Conservation (phyloP, 805 yeast species). For the Candida andamanensis region DNA sequence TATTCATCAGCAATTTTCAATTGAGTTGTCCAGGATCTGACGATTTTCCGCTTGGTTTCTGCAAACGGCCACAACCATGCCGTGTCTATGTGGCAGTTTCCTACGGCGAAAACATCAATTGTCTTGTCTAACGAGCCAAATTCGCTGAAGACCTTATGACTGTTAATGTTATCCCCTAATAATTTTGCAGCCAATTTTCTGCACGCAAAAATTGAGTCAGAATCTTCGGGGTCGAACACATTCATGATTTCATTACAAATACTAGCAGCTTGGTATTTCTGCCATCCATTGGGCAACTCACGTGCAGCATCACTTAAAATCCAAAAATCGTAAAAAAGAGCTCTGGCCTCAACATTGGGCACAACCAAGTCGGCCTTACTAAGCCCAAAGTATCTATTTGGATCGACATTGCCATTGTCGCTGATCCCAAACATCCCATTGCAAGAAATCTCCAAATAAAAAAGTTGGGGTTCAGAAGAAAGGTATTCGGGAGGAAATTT, state of each 20-base stretch:
- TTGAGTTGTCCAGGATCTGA: slow-evolving; percentile 94
- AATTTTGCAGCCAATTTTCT: slow-evolving; percentile 58
- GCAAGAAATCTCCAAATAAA: slow-evolving; percentile 86
- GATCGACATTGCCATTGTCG: slow-evolving; percentile 58
- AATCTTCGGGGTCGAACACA: slow-evolving; percentile 69
- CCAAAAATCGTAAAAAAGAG: slow-evolving; percentile 77
- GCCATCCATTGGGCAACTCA: slow-evolving; percentile 68
- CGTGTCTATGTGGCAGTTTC: slow-evolving; percentile 95
- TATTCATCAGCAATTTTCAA: slow-evolving; percentile 75
- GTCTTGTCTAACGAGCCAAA: slow-evolving; percentile 23
- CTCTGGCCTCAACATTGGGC: slow-evolving; percentile 78
- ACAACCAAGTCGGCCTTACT: slow-evolving; percentile 70
- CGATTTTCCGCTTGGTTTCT: slow-evolving; percentile 87
- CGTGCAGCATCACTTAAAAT: slow-evolving; percentile 88
- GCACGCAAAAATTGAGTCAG: slow-evolving; percentile 52
- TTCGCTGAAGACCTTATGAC: slow-evolving; percentile 52
- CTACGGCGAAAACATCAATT: slow-evolving; percentile 74
- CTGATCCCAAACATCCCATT: slow-evolving; percentile 88
- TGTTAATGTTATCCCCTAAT: slow-evolving; percentile 63
- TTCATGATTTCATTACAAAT: slow-evolving; percentile 82
- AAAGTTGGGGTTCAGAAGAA: slow-evolving; percentile 50
- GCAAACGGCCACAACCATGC: slow-evolving; percentile 99
- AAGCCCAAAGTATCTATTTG: slow-evolving; percentile 65
- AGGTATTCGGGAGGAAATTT: slow-evolving; percentile 54
- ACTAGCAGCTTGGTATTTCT: slow-evolving; percentile 75